Percentiles rank a stretch among this genome's conserved stretches.
These are phyloP conservation scores for Aspergillus fumigatus DNA, from an alignment of 2,329 filamentous ascomycete genomes.

Conservation along the genomic window DNA sequence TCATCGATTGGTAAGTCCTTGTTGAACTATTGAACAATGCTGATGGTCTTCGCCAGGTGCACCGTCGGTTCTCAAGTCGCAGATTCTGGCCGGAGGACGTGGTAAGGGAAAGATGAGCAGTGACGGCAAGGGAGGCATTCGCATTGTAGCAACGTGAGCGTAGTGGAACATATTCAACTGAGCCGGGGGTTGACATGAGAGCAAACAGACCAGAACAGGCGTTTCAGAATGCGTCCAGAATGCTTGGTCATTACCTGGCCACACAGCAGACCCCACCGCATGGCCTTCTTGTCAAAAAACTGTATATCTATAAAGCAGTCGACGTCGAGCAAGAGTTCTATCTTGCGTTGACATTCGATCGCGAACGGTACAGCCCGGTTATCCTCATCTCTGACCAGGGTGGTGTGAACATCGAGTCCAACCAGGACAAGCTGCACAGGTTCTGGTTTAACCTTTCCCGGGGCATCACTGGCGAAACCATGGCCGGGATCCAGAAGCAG, in stretches of 20 bases:
- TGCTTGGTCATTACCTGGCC: slow-evolving; percentile 25
- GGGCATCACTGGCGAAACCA: slow-evolving; percentile 23
- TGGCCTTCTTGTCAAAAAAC: slow-evolving; percentile 25
- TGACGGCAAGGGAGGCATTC: slow-evolving; percentile 27
- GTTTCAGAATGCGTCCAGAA: slow-evolving; percentile 21
- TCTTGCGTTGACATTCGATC: slow-evolving; percentile 42
- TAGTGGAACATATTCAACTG: not conserved
- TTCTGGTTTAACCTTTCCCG: slow-evolving; percentile 22
- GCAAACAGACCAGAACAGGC: slow-evolving; percentile 21
- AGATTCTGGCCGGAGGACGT: slow-evolving; percentile 29
- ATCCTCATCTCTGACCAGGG: slow-evolving; percentile 36
- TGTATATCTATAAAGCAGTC: slow-evolving; percentile 36
- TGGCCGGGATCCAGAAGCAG: slow-evolving; percentile 17
- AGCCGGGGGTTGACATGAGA: not conserved
- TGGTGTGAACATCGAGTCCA: slow-evolving; percentile 29
- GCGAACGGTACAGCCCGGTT: slow-evolving; percentile 36
- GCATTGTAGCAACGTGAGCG: slow-evolving; percentile 22
- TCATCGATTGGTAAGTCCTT: slow-evolving; percentile 17
- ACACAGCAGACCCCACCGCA: slow-evolving; percentile 26
- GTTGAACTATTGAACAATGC: no score
- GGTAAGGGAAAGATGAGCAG: slow-evolving; percentile 27
- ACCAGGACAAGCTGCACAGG: slow-evolving; percentile 21
- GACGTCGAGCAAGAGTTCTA: slow-evolving; percentile 36
- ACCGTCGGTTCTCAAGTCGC: slow-evolving; percentile 27
- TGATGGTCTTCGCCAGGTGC: slow-evolving; percentile 14